Conservation (phyloP, 805 yeast species). For the Yarrowia osloensis region DNA sequence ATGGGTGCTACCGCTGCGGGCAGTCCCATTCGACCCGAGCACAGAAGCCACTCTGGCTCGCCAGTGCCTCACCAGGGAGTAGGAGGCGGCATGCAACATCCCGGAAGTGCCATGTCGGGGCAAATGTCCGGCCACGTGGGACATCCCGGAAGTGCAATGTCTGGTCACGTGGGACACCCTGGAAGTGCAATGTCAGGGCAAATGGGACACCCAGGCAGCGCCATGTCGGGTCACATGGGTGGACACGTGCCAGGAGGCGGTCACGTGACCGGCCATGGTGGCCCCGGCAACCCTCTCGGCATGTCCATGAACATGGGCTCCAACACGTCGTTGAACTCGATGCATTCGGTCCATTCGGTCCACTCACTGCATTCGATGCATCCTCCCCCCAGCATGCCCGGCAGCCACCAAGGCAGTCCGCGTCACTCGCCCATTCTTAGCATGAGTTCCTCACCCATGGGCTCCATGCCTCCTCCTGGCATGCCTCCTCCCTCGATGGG, state of each 20-base stretch:
- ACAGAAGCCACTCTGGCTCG: neutral
- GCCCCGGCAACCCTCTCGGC: neutral
- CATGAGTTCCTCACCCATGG: constrained; percentile 4
- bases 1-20: neutral
- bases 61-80: neutral
- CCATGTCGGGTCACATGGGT: neutral
- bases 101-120: neutral
- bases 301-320: constrained; percentile 23
- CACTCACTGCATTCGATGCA: neutral
- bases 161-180: neutral
- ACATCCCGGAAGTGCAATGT: neutral
- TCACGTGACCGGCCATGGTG: neutral
- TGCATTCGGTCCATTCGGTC: neutral
- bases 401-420: neutral
- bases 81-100: neutral
- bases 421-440: neutral
- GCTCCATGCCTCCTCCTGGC: neutral
- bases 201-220: neutral
- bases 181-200: too few species aligned
- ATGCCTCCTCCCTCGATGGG: neutral
- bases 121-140: neutral
- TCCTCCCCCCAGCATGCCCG: constrained; percentile 1
- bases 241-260: too few species aligned
- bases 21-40: neutral
- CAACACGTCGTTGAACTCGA: constrained; percentile 12